A percentile compares a stretch with the other conserved stretches of the same genome.
phyloP scores from a whole-genome alignment of 495 filamentous ascomycete genomes.

The Neurospora sp. region DNA sequence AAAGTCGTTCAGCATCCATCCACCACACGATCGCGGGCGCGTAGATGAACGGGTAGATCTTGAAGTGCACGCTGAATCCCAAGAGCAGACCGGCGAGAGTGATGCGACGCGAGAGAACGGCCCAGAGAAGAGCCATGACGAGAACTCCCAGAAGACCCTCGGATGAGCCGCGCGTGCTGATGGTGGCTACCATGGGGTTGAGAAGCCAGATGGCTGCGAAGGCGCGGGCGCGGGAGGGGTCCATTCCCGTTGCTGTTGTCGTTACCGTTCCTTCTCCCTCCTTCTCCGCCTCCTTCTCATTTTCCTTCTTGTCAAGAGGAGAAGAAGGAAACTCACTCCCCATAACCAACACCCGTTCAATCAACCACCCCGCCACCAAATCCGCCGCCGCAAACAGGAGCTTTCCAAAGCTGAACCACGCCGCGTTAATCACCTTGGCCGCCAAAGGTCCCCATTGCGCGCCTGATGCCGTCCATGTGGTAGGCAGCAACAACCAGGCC shows the following conservation, averaged over 20 bases:
- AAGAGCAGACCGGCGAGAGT: constrained; percentile 63
- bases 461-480: constrained; percentile 16
- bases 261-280: background rate
- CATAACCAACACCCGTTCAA: constrained; percentile 32
- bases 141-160: constrained; percentile 83
- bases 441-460: constrained; percentile 35
- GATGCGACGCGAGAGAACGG: constrained; percentile 48
- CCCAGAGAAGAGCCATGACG: constrained; percentile 73
- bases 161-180: constrained; percentile 86
- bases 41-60: constrained; percentile 98
- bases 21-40: constrained; percentile 78
- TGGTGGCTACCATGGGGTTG: constrained; percentile 96
- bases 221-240: constrained; percentile 43
- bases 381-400: constrained; percentile 75
- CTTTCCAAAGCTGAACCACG: constrained; percentile 81
- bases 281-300: background rate
- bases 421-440: constrained; percentile 18
- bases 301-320: background rate
- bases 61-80: constrained; percentile 85
- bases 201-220: constrained; percentile 83
- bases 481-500: constrained; percentile 82
- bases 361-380: constrained; percentile 78
- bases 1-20: constrained; percentile 51
- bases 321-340: background rate
- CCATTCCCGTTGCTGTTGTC: constrained; percentile 11